Percentiles rank a stretch among this genome's conserved stretches.
These are phyloP conservation scores for Solanum habrochaites DNA, from an alignment of 257 asterid genomes.

Conservation along the genomic window DNA sequence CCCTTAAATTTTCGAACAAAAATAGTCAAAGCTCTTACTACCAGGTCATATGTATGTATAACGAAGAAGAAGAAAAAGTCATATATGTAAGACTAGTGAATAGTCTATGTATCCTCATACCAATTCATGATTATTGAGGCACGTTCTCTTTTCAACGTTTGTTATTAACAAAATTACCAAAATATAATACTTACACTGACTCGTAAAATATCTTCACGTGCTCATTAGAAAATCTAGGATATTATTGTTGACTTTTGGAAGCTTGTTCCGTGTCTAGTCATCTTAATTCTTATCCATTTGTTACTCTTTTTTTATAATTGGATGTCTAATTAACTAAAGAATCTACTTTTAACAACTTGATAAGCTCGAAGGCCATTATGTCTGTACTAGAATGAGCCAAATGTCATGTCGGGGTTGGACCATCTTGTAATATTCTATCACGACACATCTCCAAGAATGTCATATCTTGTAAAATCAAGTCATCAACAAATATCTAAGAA, in stretches of 20 bases:
- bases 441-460: background rate
- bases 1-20: background rate
- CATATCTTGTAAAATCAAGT: background rate
- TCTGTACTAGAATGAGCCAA: constrained; percentile 59
- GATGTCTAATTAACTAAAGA: background rate
- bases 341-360: constrained; percentile 45
- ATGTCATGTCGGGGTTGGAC: constrained; percentile 53
- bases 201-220: background rate
- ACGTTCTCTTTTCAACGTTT: background rate
- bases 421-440: constrained; percentile 36
- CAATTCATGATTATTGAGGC: background rate
- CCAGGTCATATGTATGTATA: background rate
- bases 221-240: background rate
- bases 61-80: background rate
- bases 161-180: background rate
- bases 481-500: background rate
- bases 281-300: background rate
- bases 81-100: background rate
- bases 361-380: constrained; percentile 57
- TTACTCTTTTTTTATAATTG: background rate
- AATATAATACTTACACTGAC: background rate
- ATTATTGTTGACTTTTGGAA: background rate
- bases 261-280: background rate
- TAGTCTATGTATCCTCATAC: background rate
- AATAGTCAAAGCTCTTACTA: background rate